Percentiles rank a stretch among this genome's conserved stretches.
phyloP scores from a whole-genome alignment of 148 eudicot species.

The Oxyria digyna region DNA sequence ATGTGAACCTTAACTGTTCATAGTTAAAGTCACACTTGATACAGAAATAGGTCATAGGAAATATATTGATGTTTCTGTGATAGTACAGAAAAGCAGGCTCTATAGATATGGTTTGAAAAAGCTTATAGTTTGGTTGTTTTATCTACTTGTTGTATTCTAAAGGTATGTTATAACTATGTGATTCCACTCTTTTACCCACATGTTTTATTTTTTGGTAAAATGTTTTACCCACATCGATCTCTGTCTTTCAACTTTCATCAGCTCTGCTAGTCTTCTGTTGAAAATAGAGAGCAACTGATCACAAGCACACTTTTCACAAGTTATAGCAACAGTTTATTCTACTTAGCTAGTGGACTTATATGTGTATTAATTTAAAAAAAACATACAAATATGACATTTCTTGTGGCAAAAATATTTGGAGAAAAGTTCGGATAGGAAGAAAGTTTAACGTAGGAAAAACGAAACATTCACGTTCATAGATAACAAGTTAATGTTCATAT shows the following conservation, averaged over 20 bases:
- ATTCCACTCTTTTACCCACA: neutral
- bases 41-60: neutral
- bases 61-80: neutral
- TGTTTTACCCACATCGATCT: too few relatives aligned
- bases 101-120: neutral
- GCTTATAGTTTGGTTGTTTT: neutral
- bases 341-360: neutral
- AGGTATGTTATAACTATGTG: neutral
- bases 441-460: too few relatives aligned
- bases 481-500: too few relatives aligned
- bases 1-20: too few relatives aligned
- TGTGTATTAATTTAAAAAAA: neutral
- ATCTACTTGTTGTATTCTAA: neutral
- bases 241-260: too few relatives aligned
- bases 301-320: neutral
- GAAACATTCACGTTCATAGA: too few relatives aligned
- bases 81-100: conserved; percentile 2
- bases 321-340: neutral
- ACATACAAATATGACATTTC: neutral
- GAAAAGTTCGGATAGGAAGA: too few relatives aligned
- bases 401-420: too few relatives aligned
- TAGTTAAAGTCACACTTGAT: neutral
- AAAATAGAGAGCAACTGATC: neutral
- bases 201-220: too few relatives aligned
- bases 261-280: neutral